Evolutionary conservation across 352 stramenopile genomes (phyloP).

Genomic region (Globisporangium paroecandrum): DNA sequence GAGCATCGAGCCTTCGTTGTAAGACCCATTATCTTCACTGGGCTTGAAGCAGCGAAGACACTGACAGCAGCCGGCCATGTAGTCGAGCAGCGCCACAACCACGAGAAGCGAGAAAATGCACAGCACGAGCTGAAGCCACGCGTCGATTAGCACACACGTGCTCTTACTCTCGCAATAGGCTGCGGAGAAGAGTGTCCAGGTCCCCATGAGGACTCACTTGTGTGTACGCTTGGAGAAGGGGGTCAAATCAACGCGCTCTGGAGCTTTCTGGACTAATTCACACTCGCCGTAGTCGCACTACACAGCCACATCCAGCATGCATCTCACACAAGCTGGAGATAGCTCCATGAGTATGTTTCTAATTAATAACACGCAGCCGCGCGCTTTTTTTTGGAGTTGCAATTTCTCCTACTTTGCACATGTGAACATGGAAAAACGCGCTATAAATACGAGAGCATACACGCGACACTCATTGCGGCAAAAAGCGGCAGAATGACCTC

Average conservation of each 20-base stretch:
- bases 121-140: conserved; percentile 53
- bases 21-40: neutral
- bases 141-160: conserved; percentile 63
- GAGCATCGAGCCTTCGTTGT: conserved; percentile 19
- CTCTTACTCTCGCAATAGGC: conserved; percentile 43
- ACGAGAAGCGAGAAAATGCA: conserved; percentile 28
- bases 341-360: neutral
- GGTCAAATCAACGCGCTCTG: neutral
- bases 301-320: neutral
- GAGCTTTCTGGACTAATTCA: neutral
- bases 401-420: neutral
- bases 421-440: neutral
- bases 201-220: conserved; percentile 36
- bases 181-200: conserved; percentile 47
- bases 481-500: no score
- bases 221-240: neutral
- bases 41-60: conserved; percentile 17
- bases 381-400: neutral
- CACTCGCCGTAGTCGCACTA: neutral
- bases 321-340: neutral
- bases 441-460: neutral
- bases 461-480: neutral
- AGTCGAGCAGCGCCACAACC: conserved; percentile 20
- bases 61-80: conserved; percentile 20
- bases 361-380: neutral